Percentiles rank a stretch among this genome's conserved stretches.
These are phyloP conservation scores for Solanum infundibuliforme DNA, from an alignment of 257 asterid genomes.

Conservation along the genomic window DNA sequence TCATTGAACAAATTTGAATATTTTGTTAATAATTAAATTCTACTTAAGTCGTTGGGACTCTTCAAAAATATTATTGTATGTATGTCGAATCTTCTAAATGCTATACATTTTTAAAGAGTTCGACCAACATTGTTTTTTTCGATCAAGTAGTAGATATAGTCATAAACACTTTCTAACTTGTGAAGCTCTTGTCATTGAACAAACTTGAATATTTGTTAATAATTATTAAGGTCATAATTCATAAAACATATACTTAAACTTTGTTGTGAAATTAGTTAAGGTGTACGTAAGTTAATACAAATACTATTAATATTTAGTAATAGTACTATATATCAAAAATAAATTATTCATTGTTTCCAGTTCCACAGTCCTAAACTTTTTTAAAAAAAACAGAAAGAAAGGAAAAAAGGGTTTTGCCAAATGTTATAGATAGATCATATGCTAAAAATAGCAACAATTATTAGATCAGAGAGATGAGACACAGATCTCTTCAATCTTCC, in stretches of 20 bases:
- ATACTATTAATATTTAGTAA: too few species aligned
- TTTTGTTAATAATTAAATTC: neutral
- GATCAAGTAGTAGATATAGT: constrained; percentile 31
- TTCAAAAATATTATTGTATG: neutral
- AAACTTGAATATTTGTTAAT: neutral
- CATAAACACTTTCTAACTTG: constrained; percentile 36
- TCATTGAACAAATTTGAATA: neutral
- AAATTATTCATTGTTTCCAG: too few species aligned
- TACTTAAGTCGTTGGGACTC: neutral
- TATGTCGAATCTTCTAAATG: neutral
- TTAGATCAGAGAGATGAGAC: neutral
- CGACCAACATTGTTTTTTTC: neutral
- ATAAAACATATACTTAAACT: too few species aligned
- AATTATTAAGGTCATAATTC: neutral
- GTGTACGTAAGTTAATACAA: neutral
- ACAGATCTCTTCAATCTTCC: neutral
- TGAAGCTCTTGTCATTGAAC: neutral
- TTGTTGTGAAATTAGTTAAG: too few species aligned
- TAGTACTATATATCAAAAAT: too few species aligned
- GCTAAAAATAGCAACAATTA: neutral
- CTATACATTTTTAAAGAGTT: neutral
- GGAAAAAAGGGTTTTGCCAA: neutral
- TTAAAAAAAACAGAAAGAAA: too few species aligned
- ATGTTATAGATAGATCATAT: neutral
- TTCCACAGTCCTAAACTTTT: too few species aligned